Percentiles rank a stretch among this genome's conserved stretches.
Evolutionary conservation across 805 yeast species (phyloP).

Genomic region (Spencermartinsiella europaea): DNA sequence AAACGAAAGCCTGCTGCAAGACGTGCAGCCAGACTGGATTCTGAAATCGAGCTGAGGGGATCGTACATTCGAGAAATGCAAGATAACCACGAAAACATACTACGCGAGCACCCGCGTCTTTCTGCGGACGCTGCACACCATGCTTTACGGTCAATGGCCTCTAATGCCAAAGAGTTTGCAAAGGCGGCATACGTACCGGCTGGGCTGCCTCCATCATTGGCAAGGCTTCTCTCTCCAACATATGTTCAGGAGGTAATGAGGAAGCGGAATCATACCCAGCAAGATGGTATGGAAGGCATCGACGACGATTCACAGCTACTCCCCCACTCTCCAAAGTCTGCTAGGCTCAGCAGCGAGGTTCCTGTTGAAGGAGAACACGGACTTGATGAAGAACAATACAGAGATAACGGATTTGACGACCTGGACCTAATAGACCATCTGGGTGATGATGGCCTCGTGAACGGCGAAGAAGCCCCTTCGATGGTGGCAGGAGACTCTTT

Average conservation of each 20-base stretch:
- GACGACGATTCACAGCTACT: too few relatives aligned
- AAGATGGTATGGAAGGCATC: background rate
- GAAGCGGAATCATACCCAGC: background rate
- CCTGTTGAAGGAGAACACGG: background rate
- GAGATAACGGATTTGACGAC: background rate
- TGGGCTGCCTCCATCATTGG: slow-evolving; percentile 4
- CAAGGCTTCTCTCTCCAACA: slow-evolving; percentile 8
- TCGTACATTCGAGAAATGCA: slow-evolving; percentile 32
- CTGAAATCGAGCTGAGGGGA: slow-evolving; percentile 38
- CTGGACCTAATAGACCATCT: background rate
- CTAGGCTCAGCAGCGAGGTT: background rate
- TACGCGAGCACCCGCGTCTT: slow-evolving; percentile 14
- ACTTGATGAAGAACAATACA: background rate
- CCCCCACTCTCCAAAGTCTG: background rate
- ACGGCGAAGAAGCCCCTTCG: background rate
- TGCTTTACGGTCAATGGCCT: slow-evolving; percentile 3
- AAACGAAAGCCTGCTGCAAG: background rate
- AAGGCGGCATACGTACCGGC: slow-evolving; percentile 7
- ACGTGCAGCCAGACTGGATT: slow-evolving; percentile 36
- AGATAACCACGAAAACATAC: slow-evolving; percentile 23
- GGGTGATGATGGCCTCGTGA: background rate
- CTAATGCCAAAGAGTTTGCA: slow-evolving; percentile 1
- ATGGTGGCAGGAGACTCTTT: background rate
- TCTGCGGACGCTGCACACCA: slow-evolving; percentile 11
- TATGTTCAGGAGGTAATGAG: slow-evolving; percentile 9